Percentiles rank a stretch among this genome's conserved stretches.
Evolutionary conservation across 805 yeast species (phyloP).

Genomic region (Sporopachydermia lactativora): DNA sequence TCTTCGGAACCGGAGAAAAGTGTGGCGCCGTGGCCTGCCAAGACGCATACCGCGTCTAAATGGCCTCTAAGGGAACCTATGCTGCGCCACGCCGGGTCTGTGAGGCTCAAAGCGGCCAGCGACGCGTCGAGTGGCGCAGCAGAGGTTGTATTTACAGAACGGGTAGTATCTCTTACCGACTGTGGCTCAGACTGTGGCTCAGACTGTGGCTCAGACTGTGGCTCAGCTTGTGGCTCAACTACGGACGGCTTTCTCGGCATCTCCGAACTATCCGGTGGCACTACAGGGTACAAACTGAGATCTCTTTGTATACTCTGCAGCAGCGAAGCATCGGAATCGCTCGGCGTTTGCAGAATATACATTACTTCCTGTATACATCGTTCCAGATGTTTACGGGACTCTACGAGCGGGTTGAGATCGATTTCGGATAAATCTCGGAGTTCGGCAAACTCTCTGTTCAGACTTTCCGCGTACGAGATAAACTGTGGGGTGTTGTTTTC

Average conservation of each 20-base stretch:
- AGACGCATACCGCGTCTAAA: not conserved
- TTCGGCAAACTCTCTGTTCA: constrained; percentile 2
- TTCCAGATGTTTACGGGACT: constrained; percentile 17
- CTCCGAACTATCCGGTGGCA: not conserved
- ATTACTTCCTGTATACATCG: constrained; percentile 23
- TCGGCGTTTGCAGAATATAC: constrained; percentile 16
- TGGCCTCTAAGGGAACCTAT: not conserved
- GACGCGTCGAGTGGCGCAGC: not conserved
- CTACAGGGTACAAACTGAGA: constrained; percentile 1
- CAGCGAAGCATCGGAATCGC: not conserved
- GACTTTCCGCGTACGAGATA: not conserved
- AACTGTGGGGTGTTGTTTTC: too few relatives aligned
- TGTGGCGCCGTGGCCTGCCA: constrained; percentile 8
- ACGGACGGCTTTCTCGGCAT: not conserved
- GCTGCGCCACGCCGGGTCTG: not conserved
- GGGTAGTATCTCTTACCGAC: not conserved
- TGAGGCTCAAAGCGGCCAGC: not conserved
- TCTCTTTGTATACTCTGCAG: not conserved
- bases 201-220: not conserved
- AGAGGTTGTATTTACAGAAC: not conserved
- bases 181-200: not conserved
- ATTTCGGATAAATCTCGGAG: constrained; percentile 3
- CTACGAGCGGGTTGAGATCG: constrained; percentile 13
- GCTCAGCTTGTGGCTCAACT: not conserved
- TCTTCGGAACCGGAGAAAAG: constrained; percentile 12